Evolutionary conservation across 1,139 yeast species (phyloP), one percentile per base, ranked within the genome.

Genomic region (Geotrichum phurueaensis): DNA sequence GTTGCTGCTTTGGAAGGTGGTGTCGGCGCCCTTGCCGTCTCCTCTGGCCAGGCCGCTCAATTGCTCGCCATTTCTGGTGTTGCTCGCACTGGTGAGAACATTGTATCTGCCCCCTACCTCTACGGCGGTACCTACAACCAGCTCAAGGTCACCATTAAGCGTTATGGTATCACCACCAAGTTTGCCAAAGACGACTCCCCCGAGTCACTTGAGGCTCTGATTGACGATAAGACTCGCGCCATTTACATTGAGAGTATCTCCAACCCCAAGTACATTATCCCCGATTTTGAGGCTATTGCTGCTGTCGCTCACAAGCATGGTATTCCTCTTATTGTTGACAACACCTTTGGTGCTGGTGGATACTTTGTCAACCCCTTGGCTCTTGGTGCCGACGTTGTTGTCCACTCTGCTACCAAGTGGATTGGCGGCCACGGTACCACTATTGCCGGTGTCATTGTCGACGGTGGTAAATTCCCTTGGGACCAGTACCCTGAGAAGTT

Each of bases 281-380:
- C 98, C 60, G 97, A 92, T 75, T 89, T 94, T 69, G 91, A 88
- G 74, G 83, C 79, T 61, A 81, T 94, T 67, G 82, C 84, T 59
- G 85, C 81, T 47, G 78, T 89, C 58, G 97, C 97, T 57, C 97
- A 91, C 76, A 84, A 86, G 66, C 83, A 89, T 68, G 97, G 97
- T 62, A 81, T 92, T 61, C 96, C 97, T 60, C 84, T 94, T 57
- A 94, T 94, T 61, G 97, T 89, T 54, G 99, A 94, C 78, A 94
- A 94, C 83, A 94, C 99, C 36, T 92, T 92, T 70, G 98, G 97
- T 72, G 97, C 97, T 54, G 97, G 96, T 75, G 98, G 98, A 57
- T 91, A 77, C 79, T 82, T 89, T 69, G 82, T 90, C 64, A 85
- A 83, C 69, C 99, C 99, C 65, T 76, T 94, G 67, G 88, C 87